Base-by-base conservation (phyloP, 2,329 filamentous ascomycete species). In the Fusarium brevicatenulatum region DNA sequence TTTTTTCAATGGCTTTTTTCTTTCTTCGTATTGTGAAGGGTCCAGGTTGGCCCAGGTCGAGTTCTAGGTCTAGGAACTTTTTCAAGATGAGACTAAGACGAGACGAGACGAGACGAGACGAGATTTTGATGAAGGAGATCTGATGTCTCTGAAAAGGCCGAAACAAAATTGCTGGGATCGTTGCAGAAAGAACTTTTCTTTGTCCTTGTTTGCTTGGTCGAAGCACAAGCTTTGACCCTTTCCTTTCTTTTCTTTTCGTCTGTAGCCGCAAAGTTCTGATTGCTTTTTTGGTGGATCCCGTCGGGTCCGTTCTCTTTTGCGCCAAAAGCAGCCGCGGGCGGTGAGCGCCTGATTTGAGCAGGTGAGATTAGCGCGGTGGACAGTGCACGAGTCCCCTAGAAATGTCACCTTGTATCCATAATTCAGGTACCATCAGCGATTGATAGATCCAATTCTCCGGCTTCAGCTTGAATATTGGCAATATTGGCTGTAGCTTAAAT, bases 301-400 rank as follows among this genome's bases (percentile, higher is more conserved):
- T 32, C 30, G 11, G 30, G 18, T 23, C 47, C 11, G 50, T 21
- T 60, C n/a, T 36, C 32, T 55, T 16, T 16, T 52, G 66, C 71
- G 68, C 66, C 64, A 77, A 64, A 63, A 50, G 55, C 74, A 76
- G 75, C 69, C 73, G 76, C 76, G 73, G 74, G 74, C 76, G 76
- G 76, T 77, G 74, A 77, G 71, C 66, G 73, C 64, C 70, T 71
- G 56, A 58, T 57, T 36, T 36, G 4, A 12, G 21, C 5, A 32
- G 30, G 13, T 32, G 30, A 36, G 49, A 36, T 52, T 52, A 66
- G 72, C 68, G 55, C 72, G 34, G 16, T 25, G 36, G 34, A 61
- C 63, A 61, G 65, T 68, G 6, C 55, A 36, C 55, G 23, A 57
- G 23, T 50, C 32, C 55, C 30, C 32, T 47, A 25, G 19, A 40